phyloP scores from a whole-genome alignment of 495 filamentous ascomycete genomes.

The Daldinia vernicosa region DNA sequence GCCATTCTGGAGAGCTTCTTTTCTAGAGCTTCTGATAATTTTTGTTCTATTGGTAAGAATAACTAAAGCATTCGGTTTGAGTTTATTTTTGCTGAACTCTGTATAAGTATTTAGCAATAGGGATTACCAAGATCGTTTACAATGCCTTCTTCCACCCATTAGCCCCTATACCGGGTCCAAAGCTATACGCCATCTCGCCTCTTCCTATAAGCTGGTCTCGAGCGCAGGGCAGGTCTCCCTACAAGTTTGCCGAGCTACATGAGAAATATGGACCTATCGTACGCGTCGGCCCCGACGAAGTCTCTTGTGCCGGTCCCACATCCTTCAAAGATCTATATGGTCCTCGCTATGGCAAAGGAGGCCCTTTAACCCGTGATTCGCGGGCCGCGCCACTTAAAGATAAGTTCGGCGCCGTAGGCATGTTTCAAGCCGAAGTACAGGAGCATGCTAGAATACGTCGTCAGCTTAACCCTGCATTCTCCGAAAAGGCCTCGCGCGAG shows the following conservation, averaged over 20 bases:
- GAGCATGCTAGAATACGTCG: constrained; percentile 54
- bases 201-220: constrained; percentile 40
- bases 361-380: constrained; percentile 51
- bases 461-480: constrained; percentile 60
- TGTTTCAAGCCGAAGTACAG: constrained; percentile 44
- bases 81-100: constrained; percentile 12
- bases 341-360: constrained; percentile 35
- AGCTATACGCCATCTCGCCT: constrained; percentile 38
- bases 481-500: constrained; percentile 54
- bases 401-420: constrained; percentile 23
- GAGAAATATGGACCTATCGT: constrained; percentile 57
- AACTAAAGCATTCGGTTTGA: background rate
- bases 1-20: constrained; percentile 11
- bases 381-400: constrained; percentile 40
- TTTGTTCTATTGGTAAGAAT: constrained; percentile 23
- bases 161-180: constrained; percentile 52
- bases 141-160: constrained; percentile 55
- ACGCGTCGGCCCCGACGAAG: constrained; percentile 50
- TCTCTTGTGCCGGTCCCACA: constrained; percentile 29
- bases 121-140: constrained; percentile 41
- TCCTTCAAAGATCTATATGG: constrained; percentile 37
- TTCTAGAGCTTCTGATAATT: constrained; percentile 21
- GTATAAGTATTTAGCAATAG: constrained; percentile 14
- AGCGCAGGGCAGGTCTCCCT: constrained; percentile 35
- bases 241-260: constrained; percentile 52